Base-by-base conservation (phyloP, 768 basidiomycete species). In the Tulasnella sp. region DNA sequence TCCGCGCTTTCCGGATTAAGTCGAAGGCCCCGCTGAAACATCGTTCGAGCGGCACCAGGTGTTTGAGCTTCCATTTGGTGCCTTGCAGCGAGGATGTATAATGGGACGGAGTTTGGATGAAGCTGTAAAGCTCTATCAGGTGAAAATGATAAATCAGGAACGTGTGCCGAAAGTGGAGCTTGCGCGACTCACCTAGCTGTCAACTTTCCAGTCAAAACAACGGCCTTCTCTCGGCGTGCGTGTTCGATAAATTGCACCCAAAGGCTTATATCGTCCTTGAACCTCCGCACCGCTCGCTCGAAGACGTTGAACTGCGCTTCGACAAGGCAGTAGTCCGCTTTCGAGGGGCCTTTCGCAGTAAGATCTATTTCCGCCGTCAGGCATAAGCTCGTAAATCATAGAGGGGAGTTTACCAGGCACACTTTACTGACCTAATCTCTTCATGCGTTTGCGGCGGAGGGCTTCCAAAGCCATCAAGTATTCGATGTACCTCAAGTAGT, bases 381-480 rank as follows among this genome's bases (percentile, higher is more conserved):
- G 12, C 19, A 42, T 75, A 6, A 75, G 42, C 38, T 45, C 22
- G 8, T 40, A 29, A 2, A 64, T 1, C 2, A 25, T 3, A 34
- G 25, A 68, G 5, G 70, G 9, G 11, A 17, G 39, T 49, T 1
- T 5, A 2, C 31, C 4, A 45, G 17, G 49, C 15, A 29, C 6
- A 17, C 11, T 19, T 12, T 25, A 84, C 88, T 74, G 81, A 95
- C 94, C 88, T 73, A 93, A 82, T 40, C 93, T 86, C 79, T 90
- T 87, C 37, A 87, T 86, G 74, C 95, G 86, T 81, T 95, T 94
- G 79, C 88, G 86, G 38, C 93, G 85, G 79, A 97, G 83, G 45
- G 90, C 88, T 82, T 97, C 96, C 67, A 97, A 86, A 14, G 87
- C 87, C 90, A 94, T 95, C 84, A 96, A 94, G 82, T 96, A 97